Conservation (phyloP, 345 rosid species). For the thale cress (Arabidopsis thaliana) region DNA sequence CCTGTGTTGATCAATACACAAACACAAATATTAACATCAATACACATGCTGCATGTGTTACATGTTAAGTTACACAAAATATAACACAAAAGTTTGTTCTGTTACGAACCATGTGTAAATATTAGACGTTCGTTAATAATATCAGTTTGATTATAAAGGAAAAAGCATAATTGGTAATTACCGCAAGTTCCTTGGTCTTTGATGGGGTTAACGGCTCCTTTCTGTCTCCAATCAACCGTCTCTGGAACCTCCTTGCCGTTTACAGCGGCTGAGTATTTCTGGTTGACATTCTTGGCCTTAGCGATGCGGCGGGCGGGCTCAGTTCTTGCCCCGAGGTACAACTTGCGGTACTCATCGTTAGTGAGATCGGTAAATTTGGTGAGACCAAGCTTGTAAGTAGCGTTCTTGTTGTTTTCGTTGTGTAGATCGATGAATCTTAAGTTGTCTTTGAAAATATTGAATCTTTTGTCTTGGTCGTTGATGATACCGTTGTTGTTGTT, state of each 20-base stretch:
- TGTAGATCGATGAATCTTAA: constrained; percentile 73
- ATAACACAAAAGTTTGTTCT: too few species aligned
- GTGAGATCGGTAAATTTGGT: constrained; percentile 81
- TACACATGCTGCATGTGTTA: neutral
- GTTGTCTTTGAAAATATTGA: constrained; percentile 80
- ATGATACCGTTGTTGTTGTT: constrained; percentile 49
- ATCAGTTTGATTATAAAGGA: neutral
- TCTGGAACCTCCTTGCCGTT: constrained; percentile 62
- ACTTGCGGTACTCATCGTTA: constrained; percentile 72
- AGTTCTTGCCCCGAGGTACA: constrained; percentile 46
- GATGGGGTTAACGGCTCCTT: constrained; percentile 73
- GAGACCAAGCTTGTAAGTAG: constrained; percentile 67
- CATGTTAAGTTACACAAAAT: neutral
- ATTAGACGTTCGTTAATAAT: neutral
- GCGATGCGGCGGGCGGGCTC: constrained; percentile 52
- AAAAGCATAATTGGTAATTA: constrained; percentile 27
- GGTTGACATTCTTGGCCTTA: constrained; percentile 52
- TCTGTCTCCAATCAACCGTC: constrained; percentile 77
- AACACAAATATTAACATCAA: neutral
- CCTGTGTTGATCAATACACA: constrained; percentile 53
- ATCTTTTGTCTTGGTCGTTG: constrained; percentile 61
- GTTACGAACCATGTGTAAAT: too few species aligned
- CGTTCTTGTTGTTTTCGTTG: constrained; percentile 61
- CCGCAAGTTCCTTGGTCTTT: constrained; percentile 93
- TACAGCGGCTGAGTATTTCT: constrained; percentile 45